Evolutionary conservation across 768 basidiomycete species (phyloP).

Genomic region (Amyloporia xantha): DNA sequence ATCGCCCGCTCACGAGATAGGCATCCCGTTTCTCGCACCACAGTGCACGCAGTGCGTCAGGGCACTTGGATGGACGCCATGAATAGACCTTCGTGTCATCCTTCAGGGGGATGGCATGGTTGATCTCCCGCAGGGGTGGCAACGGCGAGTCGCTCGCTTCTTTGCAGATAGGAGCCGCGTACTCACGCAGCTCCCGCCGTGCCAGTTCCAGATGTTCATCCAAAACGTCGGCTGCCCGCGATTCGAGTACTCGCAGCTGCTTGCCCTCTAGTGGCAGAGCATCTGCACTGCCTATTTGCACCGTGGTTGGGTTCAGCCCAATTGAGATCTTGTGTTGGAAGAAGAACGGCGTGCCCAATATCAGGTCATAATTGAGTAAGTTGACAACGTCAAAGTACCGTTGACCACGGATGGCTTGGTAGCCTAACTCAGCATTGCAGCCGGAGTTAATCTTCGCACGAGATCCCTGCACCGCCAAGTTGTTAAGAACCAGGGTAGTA

Average conservation of each 20-base stretch:
- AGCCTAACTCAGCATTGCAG: slow-evolving; percentile 22
- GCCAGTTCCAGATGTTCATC: slow-evolving; percentile 14
- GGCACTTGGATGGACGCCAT: slow-evolving; percentile 27
- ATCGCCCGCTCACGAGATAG: slow-evolving; percentile 23
- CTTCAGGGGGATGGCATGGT: slow-evolving; percentile 30
- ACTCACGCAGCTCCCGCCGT: slow-evolving; percentile 10
- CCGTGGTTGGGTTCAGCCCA: slow-evolving; percentile 16
- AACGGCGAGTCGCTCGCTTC: slow-evolving; percentile 16
- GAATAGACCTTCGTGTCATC: slow-evolving; percentile 26
- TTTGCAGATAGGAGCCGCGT: slow-evolving; percentile 13
- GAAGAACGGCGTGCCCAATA: slow-evolving; percentile 29
- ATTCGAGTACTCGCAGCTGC: slow-evolving; percentile 8
- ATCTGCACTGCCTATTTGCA: slow-evolving; percentile 12
- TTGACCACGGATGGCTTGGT: slow-evolving; percentile 27
- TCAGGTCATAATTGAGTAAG: slow-evolving; percentile 22
- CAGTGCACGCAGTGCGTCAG: slow-evolving; percentile 11
- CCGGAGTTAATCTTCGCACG: slow-evolving; percentile 29
- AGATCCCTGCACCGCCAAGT: slow-evolving; percentile 38
- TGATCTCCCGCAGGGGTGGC: slow-evolving; percentile 27
- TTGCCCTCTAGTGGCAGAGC: slow-evolving; percentile 11
- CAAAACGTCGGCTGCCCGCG: not conserved
- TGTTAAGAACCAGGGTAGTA: no score
- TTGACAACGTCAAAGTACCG: slow-evolving; percentile 23
- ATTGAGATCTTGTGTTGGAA: slow-evolving; percentile 18
- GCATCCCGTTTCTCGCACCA: slow-evolving; percentile 17